Evolutionary conservation across 208 protist species (phyloP), one percentile per base, ranked within the genome.

Genomic region (Leishmania martiniquensis): DNA sequence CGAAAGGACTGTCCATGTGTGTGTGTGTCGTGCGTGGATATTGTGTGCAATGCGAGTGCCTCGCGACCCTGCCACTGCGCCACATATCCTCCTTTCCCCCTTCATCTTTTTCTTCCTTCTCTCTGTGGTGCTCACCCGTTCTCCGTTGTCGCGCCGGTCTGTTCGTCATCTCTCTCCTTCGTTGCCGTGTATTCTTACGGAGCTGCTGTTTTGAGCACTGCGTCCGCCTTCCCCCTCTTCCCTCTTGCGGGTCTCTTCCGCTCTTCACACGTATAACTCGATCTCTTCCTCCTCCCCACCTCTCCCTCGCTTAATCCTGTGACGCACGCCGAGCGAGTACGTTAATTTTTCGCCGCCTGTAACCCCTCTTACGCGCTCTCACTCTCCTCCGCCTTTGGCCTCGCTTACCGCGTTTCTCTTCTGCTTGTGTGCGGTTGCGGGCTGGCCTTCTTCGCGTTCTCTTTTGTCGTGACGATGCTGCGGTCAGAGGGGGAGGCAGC

Each of bases 401-500:
- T 4, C 29, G 60, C 25, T 44, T 67, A 5, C 25, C 44, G 32
- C 55, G 7, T 22, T 45, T 47, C 44, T 51, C 22, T 17, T 72
- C 29, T 34, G 12, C 37, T 15, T 37, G 5, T 22, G 13, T 25
- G 54, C 68, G 29, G 25, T 9, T 42, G 10, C 13, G 13, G 54
- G 57, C 15, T 55, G 9, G 29, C 29, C 57, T n/a, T 29, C 25
- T 9, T 32, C 54, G 54, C 49, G 34, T 44, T 12, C 22, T 45
- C 37, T 25, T 29, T 49, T 45, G 9, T 17, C 29, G 22, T 13
- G 22, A 60, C 5, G 39, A 82, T 82, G 78, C 52, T 65, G 12
- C 29, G 32, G n/a, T n/a, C 47, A 0, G 1, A 42, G 32, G 32
- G 49, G 47, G 68, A 34, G 47, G 68, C 20, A 47, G 32, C 20